Evolutionary conservation across 1,139 yeast species (phyloP).

Genomic region (Ogataea hybrid): DNA sequence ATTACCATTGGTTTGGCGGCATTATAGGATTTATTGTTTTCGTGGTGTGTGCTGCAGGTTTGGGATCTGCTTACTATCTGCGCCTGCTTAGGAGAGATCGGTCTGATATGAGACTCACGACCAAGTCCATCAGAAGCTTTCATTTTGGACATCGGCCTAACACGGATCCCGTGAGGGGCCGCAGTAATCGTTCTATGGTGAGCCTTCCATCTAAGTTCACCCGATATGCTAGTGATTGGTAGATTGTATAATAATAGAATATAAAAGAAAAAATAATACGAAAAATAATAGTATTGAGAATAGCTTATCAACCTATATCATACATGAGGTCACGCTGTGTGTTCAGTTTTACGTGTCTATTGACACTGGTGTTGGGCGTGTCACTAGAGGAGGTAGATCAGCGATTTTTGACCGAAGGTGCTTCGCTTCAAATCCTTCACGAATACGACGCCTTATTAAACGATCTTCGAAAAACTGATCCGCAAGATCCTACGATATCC

Average conservation of each 20-base stretch:
- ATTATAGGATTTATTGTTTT: constrained; percentile 54
- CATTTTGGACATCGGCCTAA: constrained; percentile 38
- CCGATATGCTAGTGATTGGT: constrained; percentile 32
- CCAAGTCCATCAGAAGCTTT: constrained; percentile 44
- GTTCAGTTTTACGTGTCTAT: neutral
- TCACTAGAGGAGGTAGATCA: constrained; percentile 13
- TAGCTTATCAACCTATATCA: no score
- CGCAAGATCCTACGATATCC: constrained; percentile 16
- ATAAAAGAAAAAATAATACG: constrained; percentile 3
- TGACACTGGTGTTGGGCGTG: neutral
- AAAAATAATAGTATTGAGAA: neutral
- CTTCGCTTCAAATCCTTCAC: constrained; percentile 25
- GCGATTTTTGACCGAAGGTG: constrained; percentile 18
- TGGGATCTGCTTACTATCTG: constrained; percentile 40
- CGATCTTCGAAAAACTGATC: constrained; percentile 12
- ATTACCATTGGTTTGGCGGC: constrained; percentile 63
- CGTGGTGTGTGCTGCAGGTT: constrained; percentile 35
- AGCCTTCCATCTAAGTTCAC: constrained; percentile 32
- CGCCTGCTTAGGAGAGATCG: constrained; percentile 26
- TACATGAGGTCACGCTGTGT: constrained; percentile 2
- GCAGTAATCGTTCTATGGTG: constrained; percentile 25
- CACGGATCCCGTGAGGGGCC: constrained; percentile 20
- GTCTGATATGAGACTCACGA: constrained; percentile 11
- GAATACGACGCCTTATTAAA: constrained; percentile 32
- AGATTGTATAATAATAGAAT: constrained; percentile 3